Evolutionary conservation across 1,284 basidiomycete genomes (phyloP), one percentile per base, ranked within the genome.

Genomic region (Xanthoconium separans): DNA sequence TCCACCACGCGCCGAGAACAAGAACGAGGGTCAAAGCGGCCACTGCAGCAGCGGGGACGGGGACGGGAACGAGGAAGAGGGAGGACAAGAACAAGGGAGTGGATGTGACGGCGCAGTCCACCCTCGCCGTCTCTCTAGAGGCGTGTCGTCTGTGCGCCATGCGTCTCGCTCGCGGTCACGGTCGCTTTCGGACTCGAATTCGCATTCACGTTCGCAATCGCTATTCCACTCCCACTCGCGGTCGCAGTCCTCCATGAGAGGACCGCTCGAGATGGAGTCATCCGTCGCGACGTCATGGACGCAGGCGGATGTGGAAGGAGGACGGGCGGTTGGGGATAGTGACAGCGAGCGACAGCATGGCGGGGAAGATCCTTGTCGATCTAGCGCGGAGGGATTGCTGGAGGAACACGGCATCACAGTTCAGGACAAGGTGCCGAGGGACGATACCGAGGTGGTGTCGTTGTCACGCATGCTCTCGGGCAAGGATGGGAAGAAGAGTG

Each of bases 231-330:
- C 34, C 3, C 34, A 12, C 11, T 36, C 34, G 34, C 34, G 3
- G 0, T 64, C 55, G 31, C 42, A 16, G 11, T 64, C 53, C 18
- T 68, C 62, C 44, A 39, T 50, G 30, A 55, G 51, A 47, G 54
- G 34, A 12, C 54, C 24, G 30, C 22, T 58, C 34, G 62, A 30
- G 10, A 61, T 50, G 50, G 45, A 52, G 29, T 69, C 65, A 41
- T 71, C 65, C n/a, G 44, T 42, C 29, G 66, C 64, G 42, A 67
- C 65, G 39, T 68, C 66, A 48, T 68, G 66, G 66, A 58, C 53
- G 43, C 58, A 53, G 22, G 50, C 34, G 47, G 65, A 61, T 16
- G 30, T 18, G 39, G 53, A 51, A 22, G 55, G 54, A 10, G 8
- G 40, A 10, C 50, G 45, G 24, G 44, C 24, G 24, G 24, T 24